Percentiles rank a stretch among this genome's conserved stretches.
Conservation (phyloP, 768 basidiomycete genomes). For the Boletus bicolor region DNA sequence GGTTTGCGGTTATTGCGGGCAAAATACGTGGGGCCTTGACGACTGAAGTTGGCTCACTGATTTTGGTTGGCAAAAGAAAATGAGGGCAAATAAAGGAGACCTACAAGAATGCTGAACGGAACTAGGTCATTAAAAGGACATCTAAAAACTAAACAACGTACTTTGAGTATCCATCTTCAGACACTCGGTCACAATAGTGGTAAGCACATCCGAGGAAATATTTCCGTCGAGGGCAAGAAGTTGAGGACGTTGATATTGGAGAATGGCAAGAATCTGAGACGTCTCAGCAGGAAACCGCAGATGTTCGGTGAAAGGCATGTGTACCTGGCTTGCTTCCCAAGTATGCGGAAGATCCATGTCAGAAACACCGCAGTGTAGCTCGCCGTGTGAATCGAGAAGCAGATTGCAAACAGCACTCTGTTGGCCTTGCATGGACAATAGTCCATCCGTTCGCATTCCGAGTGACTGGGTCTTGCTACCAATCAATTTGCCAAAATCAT, state of each 20-base stretch:
- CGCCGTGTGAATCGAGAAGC: slow-evolving; percentile 68
- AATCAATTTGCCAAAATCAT: slow-evolving; percentile 72
- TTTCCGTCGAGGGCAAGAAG: slow-evolving; percentile 80
- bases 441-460: slow-evolving; percentile 83
- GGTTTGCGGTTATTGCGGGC: slow-evolving; percentile 48
- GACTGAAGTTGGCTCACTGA: slow-evolving; percentile 93
- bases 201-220: slow-evolving; percentile 52
- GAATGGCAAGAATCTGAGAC: slow-evolving; percentile 47
- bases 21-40: slow-evolving; percentile 73
- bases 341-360: slow-evolving; percentile 77
- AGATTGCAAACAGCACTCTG: slow-evolving; percentile 85
- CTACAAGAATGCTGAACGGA: slow-evolving; percentile 68
- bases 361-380: slow-evolving; percentile 81
- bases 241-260: slow-evolving; percentile 48
- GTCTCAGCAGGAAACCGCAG: not conserved
- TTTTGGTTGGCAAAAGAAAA: slow-evolving; percentile 6
- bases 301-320: not conserved
- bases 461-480: slow-evolving; percentile 49
- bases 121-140: slow-evolving; percentile 3
- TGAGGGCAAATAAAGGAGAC: slow-evolving; percentile 22
- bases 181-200: slow-evolving; percentile 51
- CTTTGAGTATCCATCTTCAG: slow-evolving; percentile 46
- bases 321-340: slow-evolving; percentile 46
- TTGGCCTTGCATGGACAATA: slow-evolving; percentile 41
- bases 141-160: slow-evolving; percentile 32